These are phyloP conservation scores for Mortierella sp. DNA, from an alignment of 371 early-diverging fungal species.

Conservation along the genomic window DNA sequence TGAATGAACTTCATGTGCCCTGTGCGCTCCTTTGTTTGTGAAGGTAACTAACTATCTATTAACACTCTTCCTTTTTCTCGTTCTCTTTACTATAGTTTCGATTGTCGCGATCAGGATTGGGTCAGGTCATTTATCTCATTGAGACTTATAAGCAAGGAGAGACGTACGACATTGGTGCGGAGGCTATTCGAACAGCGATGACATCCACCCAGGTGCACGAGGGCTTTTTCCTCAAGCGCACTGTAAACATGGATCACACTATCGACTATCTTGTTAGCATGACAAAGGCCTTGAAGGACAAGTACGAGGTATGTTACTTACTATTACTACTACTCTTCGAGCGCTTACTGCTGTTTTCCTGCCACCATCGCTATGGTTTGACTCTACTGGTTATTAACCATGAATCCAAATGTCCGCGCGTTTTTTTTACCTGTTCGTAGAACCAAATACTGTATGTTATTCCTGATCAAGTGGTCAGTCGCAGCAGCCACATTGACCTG, in stretches of 20 bases:
- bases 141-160: constrained; percentile 79
- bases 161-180: constrained; percentile 63
- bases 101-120: constrained; percentile 74
- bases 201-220: constrained; percentile 77
- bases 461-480: constrained; percentile 68
- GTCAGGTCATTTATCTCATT: constrained; percentile 85
- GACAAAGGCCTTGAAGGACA: constrained; percentile 64
- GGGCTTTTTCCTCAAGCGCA: constrained; percentile 84
- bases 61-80: neutral
- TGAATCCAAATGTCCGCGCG: neutral
- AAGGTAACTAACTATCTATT: too few relatives aligned
- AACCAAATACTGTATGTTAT: constrained; percentile 64
- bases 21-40: too few relatives aligned
- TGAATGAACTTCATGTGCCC: too few relatives aligned
- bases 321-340: neutral
- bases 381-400: neutral
- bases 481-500: constrained; percentile 64
- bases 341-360: neutral
- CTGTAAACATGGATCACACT: constrained; percentile 78
- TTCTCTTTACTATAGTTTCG: constrained; percentile 67
- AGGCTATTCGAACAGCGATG: constrained; percentile 77
- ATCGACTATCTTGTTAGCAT: constrained; percentile 78
- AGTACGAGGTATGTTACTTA: constrained; percentile 58
- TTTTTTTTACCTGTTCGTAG: constrained; percentile 20
- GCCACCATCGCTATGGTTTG: constrained; percentile 8